Evolutionary conservation across 192 early-diverging fungal species (phyloP), one percentile per base, ranked within the genome.

Genomic region (Radiomyces spectabilis): DNA sequence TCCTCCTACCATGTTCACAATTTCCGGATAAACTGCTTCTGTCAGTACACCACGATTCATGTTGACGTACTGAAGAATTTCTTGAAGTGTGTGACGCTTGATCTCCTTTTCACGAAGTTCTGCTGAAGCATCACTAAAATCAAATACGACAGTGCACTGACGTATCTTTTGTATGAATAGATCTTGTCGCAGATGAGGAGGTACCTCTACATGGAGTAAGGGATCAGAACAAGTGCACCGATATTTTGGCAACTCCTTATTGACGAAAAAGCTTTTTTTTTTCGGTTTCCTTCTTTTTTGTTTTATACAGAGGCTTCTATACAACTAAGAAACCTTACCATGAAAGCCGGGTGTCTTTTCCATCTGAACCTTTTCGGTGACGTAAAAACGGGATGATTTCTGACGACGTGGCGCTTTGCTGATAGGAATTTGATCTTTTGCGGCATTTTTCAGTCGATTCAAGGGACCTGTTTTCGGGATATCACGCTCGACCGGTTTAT

Each of bases 41-140:
- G 82, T 86, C 21, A 95, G 77, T n/a, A 85, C 86, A 27, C 85
- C 86, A 16, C 86, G 72, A 52, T 81, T 84, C 58, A 75, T 85
- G 22, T 73, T 75, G 44, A 93, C 85, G 58, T 92, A 91, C 25
- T 93, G 88, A 25, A 92, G 74, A 16, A 95, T 78, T 54, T 95
- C 91, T 12, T 75, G 80, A 47, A 95, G 68, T 5, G 87, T 81
- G 42, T 81, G 80, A 41, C 85, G 75, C 66, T 95, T 95, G 51
- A 93, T 87, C 56, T 95, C 91, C 46, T 95, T 95, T 59, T 85
- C 88, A 40, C 79, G 80, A 7, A 92, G 59, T 63, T 92, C 85
- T 6, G 80, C 69, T 41, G 84, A 70, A 4, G 79, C 65, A 64
- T 90, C 89, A 48, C 80, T 89, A 57, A 95, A 95, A 65, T 95